Evolutionary conservation across 192 early-diverging fungal species (phyloP).

Genomic region (Coemansia sp.): DNA sequence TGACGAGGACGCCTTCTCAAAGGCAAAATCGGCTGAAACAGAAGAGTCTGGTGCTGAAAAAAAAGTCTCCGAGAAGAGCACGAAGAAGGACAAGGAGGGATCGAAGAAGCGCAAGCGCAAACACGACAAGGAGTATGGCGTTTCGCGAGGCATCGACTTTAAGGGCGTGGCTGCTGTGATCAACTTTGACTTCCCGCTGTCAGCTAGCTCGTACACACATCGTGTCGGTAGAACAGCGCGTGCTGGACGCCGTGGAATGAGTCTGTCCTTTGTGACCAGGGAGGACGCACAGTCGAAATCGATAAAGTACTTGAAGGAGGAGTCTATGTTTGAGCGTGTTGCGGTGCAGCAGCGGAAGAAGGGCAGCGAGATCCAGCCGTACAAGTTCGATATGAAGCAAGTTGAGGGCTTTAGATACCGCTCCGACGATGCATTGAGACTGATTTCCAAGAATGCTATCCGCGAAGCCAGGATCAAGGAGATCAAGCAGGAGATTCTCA

Average conservation of each 20-base stretch:
- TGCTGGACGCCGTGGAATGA: slow-evolving; percentile 85
- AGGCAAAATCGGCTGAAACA: slow-evolving; percentile 19
- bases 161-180: slow-evolving; percentile 88
- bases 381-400: slow-evolving; percentile 85
- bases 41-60: slow-evolving; percentile 29
- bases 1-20: slow-evolving; percentile 28
- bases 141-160: slow-evolving; percentile 96
- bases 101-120: slow-evolving; percentile 53
- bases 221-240: slow-evolving; percentile 94
- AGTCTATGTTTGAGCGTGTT: slow-evolving; percentile 72
- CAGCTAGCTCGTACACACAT: slow-evolving; percentile 86
- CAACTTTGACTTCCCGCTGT: slow-evolving; percentile 95
- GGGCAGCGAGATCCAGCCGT: slow-evolving; percentile 65
- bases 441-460: slow-evolving; percentile 73
- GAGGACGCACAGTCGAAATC: slow-evolving; percentile 43
- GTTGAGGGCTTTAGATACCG: slow-evolving; percentile 94
- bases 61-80: slow-evolving; percentile 17
- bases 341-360: slow-evolving; percentile 62
- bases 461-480: slow-evolving; percentile 94
- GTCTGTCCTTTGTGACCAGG: slow-evolving; percentile 78
- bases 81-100: slow-evolving; percentile 28
- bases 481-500: slow-evolving; percentile 90
- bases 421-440: slow-evolving; percentile 77
- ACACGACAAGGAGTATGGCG: slow-evolving; percentile 88
- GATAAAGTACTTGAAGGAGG: slow-evolving; percentile 55